phyloP scores from a whole-genome alignment of 1,284 basidiomycete genomes.

The Sporisorium sorghi region DNA sequence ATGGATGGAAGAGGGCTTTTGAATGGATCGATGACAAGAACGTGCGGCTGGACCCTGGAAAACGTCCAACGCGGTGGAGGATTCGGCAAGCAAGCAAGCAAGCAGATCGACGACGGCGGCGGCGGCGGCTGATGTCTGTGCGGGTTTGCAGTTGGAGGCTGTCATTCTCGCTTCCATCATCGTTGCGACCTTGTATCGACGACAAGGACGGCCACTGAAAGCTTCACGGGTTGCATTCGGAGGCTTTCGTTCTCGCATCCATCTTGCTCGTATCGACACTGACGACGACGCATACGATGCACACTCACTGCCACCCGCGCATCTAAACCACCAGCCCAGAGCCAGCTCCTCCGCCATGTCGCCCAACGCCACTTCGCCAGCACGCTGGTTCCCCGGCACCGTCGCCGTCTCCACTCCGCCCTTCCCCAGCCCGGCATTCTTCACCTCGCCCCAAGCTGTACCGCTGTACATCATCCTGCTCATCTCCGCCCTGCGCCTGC shows the following conservation, averaged over 20 bases:
- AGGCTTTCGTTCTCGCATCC: no score
- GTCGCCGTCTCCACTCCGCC: not conserved
- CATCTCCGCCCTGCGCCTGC: slow-evolving; percentile 4
- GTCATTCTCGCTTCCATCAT: no score
- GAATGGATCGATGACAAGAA: no score
- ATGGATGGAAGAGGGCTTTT: no score
- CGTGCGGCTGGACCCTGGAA: not conserved
- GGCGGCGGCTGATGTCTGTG: no score
- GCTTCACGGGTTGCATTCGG: no score
- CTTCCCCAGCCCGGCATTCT: not conserved
- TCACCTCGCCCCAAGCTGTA: slow-evolving; percentile 3
- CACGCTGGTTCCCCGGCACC: not conserved
- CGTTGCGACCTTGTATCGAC: no score
- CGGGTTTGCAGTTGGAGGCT: no score
- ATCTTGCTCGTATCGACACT: no score
- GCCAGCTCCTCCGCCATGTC: not conserved
- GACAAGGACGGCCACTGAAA: no score
- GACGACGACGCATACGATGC: not conserved
- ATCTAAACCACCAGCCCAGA: not conserved
- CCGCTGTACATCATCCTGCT: slow-evolving; percentile 27
- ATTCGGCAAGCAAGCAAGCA: not conserved
- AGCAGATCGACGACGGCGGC: no score
- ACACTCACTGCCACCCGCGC: not conserved
- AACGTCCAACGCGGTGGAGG: not conserved
- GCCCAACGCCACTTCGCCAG: not conserved